Evolutionary conservation across 768 basidiomycete genomes (phyloP).

Genomic region (Hygrocybe coccinea): DNA sequence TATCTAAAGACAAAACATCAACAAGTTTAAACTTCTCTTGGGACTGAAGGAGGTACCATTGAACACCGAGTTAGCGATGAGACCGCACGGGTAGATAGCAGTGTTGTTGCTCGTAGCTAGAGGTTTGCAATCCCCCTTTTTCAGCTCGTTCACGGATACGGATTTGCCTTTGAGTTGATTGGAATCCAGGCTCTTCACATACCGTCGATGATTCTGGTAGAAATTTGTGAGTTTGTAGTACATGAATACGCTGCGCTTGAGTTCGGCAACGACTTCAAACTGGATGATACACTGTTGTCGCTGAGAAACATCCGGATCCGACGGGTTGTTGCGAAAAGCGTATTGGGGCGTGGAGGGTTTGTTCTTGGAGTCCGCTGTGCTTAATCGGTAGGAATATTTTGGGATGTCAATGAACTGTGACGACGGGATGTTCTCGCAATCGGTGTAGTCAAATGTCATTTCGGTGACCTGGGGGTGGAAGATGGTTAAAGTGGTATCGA

Average conservation of each 20-base stretch:
- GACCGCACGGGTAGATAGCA: slow-evolving; percentile 87
- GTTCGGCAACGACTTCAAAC: slow-evolving; percentile 77
- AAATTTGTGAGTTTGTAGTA: slow-evolving; percentile 98
- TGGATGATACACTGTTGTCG: slow-evolving; percentile 67
- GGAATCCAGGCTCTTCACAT: slow-evolving; percentile 85
- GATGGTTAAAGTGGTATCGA: background rate
- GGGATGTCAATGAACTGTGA: slow-evolving; percentile 52
- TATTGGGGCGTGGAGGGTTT: slow-evolving; percentile 60
- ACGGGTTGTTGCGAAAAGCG: slow-evolving; percentile 57
- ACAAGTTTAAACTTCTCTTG: slow-evolving; percentile 1
- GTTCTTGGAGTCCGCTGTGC: slow-evolving; percentile 44
- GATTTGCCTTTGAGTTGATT: slow-evolving; percentile 78
- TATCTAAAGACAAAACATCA: slow-evolving; percentile 48
- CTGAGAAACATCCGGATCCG: slow-evolving; percentile 40
- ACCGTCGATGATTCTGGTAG: slow-evolving; percentile 97
- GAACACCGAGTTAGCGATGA: slow-evolving; percentile 96
- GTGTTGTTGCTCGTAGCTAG: slow-evolving; percentile 51
- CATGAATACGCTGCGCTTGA: slow-evolving; percentile 72
- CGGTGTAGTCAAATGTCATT: slow-evolving; percentile 92
- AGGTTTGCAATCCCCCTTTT: slow-evolving; percentile 83
- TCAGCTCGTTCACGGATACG: slow-evolving; percentile 45
- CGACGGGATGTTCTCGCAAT: slow-evolving; percentile 63
- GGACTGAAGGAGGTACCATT: slow-evolving; percentile 57
- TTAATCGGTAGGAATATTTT: slow-evolving; percentile 62
- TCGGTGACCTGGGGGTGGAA: slow-evolving; percentile 66